Conservation (phyloP, 73 alveolate genomes). For the Stentor coeruleus region DNA sequence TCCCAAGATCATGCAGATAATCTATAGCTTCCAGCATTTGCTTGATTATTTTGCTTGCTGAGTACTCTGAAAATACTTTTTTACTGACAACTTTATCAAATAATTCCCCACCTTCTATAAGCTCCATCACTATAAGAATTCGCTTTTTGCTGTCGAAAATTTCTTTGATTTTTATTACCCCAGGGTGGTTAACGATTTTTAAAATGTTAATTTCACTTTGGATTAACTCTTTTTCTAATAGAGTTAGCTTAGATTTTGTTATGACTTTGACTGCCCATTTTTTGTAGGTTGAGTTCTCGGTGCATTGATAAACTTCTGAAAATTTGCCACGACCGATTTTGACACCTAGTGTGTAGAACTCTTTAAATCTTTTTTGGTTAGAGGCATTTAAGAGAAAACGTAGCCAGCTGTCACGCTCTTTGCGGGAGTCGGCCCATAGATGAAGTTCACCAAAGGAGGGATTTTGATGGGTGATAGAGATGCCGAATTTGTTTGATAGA, state of each 20-base stretch:
- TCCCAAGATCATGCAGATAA: neutral
- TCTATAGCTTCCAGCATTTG: neutral
- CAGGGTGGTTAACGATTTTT: neutral
- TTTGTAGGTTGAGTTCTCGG: neutral
- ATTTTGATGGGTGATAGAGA: neutral
- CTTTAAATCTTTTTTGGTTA: neutral
- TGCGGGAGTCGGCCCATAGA: neutral
- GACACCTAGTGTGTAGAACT: neutral
- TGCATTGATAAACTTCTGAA: neutral
- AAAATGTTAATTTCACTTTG: neutral
- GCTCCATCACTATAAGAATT: neutral
- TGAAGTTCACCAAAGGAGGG: slow-evolving; percentile 4
- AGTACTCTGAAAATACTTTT: neutral
- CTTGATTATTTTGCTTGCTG: neutral
- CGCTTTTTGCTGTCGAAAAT: neutral
- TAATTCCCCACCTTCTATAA: neutral
- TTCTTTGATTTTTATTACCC: neutral
- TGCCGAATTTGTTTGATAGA: slow-evolving; percentile 15
- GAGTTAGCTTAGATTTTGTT: neutral
- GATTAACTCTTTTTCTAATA: neutral
- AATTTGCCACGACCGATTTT: neutral
- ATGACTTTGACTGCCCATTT: neutral
- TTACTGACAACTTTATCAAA: no score
- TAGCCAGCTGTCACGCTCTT: slow-evolving; percentile 22
- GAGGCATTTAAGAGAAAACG: neutral